Base-by-base conservation (phyloP, 1,284 basidiomycete species). In the Pseudozyma sp. region DNA sequence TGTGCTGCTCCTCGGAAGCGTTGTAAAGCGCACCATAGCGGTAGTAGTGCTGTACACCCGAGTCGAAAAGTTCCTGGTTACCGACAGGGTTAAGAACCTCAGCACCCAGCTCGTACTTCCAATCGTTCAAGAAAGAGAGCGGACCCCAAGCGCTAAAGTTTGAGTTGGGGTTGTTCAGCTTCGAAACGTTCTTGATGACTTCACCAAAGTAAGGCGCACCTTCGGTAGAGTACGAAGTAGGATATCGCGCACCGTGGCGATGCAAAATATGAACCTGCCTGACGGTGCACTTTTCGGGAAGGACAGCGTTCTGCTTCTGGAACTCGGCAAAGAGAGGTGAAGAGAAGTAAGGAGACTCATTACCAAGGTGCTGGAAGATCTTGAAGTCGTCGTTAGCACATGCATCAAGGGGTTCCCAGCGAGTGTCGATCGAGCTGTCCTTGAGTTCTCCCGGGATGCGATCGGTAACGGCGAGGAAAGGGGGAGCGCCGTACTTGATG, bases 51-150 rank as follows among this genome's bases (percentile, higher is more conserved):
- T 74, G 45, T 1, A 85, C 81, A 53, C 83, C 85, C 25, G 76
- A 76, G 49, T 83, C 79, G 45, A 83, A 86, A n/a, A 86, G 73
- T 80, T 94, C 92, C 81, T 93, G 91, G 44, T 92, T 87, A 56
- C 92, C 93, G 70, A 93, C 92, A 0, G 92, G 92, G 21, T 92
- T 92, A 56, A 94, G 86, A 35, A 90, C 82, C 87, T 94, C 92
- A 86, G 91, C 83, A 18, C 88, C 88, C 7, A 88, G 82, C 59
- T 85, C 70, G 74, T 87, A 88, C 25, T 76, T 78, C 87, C 87
- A 95, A 35, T 88, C 87, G 77, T 93, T 93, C 86, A 94, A 86
- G 82, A 94, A 94, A 0, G 87, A 81, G 6, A 94, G 85, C 4
- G 89, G 86, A 0, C 91, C 92, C 3, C 87, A 87, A 0, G 90